Percentiles rank a stretch among this genome's conserved stretches.
These are phyloP conservation scores for Aspergillus sparsus DNA, from an alignment of 495 filamentous ascomycete species.

Conservation along the genomic window DNA sequence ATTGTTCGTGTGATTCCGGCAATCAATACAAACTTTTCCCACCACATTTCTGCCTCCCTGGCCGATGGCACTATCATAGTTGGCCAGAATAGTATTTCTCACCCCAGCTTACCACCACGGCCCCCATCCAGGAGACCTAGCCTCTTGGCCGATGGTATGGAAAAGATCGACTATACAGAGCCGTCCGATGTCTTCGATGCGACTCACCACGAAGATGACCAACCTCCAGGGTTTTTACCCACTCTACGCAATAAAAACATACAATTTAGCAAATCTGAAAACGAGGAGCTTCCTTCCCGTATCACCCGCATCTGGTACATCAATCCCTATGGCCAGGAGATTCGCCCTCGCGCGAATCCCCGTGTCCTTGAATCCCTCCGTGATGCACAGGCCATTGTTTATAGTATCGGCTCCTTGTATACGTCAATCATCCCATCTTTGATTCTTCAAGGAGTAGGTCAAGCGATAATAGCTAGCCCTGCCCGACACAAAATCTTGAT, in stretches of 20 bases:
- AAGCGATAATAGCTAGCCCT: constrained; percentile 39
- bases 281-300: constrained; percentile 70
- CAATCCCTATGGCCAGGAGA: constrained; percentile 92
- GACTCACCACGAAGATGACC: constrained; percentile 70
- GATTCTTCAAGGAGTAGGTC: constrained; percentile 48
- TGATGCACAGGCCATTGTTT: constrained; percentile 68
- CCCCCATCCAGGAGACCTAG: constrained; percentile 38
- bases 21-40: constrained; percentile 90
- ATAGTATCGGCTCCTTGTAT: constrained; percentile 89
- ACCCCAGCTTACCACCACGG: constrained; percentile 62
- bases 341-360: constrained; percentile 76
- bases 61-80: constrained; percentile 76
- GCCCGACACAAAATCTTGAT: constrained; percentile 78
- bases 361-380: constrained; percentile 69
- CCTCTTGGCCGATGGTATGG: constrained; percentile 48
- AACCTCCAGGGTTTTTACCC: constrained; percentile 81
- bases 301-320: constrained; percentile 94
- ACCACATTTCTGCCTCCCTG: constrained; percentile 87
- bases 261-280: constrained; percentile 69
- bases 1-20: constrained; percentile 77
- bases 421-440: constrained; percentile 73
- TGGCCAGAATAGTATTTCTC: constrained; percentile 90
- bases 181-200: constrained; percentile 50
- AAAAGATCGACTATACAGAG: constrained; percentile 64
- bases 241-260: constrained; percentile 78